A percentile compares a stretch with the other conserved stretches of the same genome.
Evolutionary conservation across 371 early-diverging fungal genomes (phyloP).

Genomic region (Rhizopus sp.): DNA sequence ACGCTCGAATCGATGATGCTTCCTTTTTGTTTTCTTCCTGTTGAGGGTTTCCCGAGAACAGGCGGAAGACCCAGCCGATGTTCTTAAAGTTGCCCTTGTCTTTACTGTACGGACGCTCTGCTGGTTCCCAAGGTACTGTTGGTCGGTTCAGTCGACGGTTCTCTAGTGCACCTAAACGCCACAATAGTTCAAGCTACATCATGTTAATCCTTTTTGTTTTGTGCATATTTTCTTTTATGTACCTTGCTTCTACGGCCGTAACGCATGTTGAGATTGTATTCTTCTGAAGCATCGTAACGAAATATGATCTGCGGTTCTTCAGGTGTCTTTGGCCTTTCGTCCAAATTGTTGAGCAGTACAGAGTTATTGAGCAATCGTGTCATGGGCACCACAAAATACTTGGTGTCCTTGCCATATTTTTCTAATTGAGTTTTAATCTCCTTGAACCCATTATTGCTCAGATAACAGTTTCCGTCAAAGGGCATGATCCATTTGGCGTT

Average conservation of each 20-base stretch:
- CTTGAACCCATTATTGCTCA: constrained; percentile 59
- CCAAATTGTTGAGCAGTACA: constrained; percentile 51
- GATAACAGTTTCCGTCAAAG: constrained; percentile 72
- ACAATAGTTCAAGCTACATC: constrained; percentile 61
- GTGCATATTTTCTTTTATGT: constrained; percentile 6
- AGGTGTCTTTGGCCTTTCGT: constrained; percentile 59
- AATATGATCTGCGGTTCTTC: constrained; percentile 77
- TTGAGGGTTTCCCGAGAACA: constrained; percentile 66
- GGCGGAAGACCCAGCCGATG: constrained; percentile 71
- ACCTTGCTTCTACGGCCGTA: constrained; percentile 77
- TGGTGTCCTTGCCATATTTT: constrained; percentile 49
- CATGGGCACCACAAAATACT: constrained; percentile 75
- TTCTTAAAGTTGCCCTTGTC: constrained; percentile 64
- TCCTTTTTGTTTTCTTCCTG: constrained; percentile 71
- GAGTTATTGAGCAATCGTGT: constrained; percentile 65
- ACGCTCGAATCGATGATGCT: constrained; percentile 64
- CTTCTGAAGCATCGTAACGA: constrained; percentile 59
- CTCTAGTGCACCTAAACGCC: constrained; percentile 66
- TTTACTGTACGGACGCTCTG: constrained; percentile 50
- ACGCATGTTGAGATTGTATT: constrained; percentile 68
- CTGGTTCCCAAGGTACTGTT: constrained; percentile 65
- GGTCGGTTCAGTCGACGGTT: constrained; percentile 58
- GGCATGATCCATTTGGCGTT: constrained; percentile 70
- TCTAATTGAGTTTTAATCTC: constrained; percentile 61
- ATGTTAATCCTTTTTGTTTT: background rate